Evolutionary conservation across 106 monocot species (phyloP), one percentile per base, ranked within the genome.

Genomic region (Dactylorhiza incarnata): DNA sequence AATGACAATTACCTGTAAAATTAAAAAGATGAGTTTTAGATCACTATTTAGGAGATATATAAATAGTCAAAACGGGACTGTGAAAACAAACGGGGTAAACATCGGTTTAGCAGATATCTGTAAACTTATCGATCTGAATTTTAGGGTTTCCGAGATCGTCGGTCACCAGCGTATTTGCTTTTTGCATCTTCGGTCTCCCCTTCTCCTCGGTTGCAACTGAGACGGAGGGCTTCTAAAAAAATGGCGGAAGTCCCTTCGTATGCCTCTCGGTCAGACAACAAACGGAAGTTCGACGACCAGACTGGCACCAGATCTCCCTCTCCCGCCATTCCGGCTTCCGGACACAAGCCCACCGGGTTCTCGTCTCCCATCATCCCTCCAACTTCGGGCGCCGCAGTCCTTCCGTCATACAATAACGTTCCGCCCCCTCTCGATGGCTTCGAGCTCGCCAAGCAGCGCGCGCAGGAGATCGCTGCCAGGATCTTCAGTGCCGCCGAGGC

Each of bases 241-340:
- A 94, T 94, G 94, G 90, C 94, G 65, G 94, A 94, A 9, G 94
- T 89, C 19, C 49, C 48, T 24, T 79, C 81, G 48, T 82, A 74
- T 76, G 73, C 84, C 47, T 79, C 82, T 20, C 80, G 87, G 9
- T 7, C 78, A 7, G 92, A 90, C n/a, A 65, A 82, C 84, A 90
- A 90, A 75, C 81, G 89, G 8, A 90, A 84, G 84, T 86, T 78
- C 82, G 89, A 90, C 9, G 84, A 89, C 45, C 78, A 25, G 10
- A 29, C 37, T 4, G 65, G 62, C 8, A 26, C 82, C 1, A 24
- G 73, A 0, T 45, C 77, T 16, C 53, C 82, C 5, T 51, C 66
- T 9, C 29, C 69, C 2, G 70, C 75, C 2, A 77, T 75, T 6
- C 22, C 84, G 12, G 14, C 49, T 14, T 22, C 77, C 1, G 59